These are phyloP conservation scores for Immersiporthe knoxdaviesiana DNA, from an alignment of 2,329 filamentous ascomycete species.

Conservation along the genomic window DNA sequence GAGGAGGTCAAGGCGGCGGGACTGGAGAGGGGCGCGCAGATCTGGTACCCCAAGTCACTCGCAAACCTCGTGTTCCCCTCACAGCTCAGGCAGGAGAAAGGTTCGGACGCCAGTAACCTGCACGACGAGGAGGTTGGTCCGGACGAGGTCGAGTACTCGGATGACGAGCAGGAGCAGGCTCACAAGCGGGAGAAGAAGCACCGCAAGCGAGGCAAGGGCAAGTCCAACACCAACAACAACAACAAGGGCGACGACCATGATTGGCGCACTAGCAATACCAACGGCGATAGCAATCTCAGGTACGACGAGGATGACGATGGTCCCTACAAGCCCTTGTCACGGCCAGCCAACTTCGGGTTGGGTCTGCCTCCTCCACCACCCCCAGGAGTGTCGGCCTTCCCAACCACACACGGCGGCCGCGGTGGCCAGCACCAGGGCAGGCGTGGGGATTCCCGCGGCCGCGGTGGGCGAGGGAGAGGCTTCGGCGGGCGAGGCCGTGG, in stretches of 20 bases:
- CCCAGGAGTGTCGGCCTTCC: conserved; percentile 21
- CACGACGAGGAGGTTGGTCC: conserved; percentile 88
- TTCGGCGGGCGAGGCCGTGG: conserved; percentile 46
- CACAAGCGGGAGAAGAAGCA: conserved; percentile 73
- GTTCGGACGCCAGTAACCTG: conserved; percentile 91
- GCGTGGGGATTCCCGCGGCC: conserved; percentile 52
- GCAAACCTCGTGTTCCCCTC: conserved; percentile 87
- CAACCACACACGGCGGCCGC: conserved; percentile 30
- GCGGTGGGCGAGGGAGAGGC: conserved; percentile 45
- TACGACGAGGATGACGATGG: conserved; percentile 73
- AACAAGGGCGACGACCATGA: conserved; percentile 47
- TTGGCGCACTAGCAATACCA: conserved; percentile 36
- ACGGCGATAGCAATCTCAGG: conserved; percentile 53
- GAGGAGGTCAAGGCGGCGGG: conserved; percentile 70
- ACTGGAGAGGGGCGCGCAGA: conserved; percentile 67
- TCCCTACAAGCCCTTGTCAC: conserved; percentile 71
- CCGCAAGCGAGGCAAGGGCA: conserved; percentile 59
- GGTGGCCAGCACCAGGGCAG: conserved; percentile 43
- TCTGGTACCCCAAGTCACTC: conserved; percentile 81
- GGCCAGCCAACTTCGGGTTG: conserved; percentile 66
- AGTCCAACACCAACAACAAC: conserved; percentile 49
- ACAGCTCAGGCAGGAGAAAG: conserved; percentile 76
- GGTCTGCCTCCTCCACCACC: conserved; percentile 51
- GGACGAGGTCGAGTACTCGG: conserved; percentile 92
- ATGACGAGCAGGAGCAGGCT: conserved; percentile 91